Percentiles rank a stretch among this genome's conserved stretches.
phyloP scores from a whole-genome alignment of 805 yeast species.

The Nakazawaea ishiwadae region DNA sequence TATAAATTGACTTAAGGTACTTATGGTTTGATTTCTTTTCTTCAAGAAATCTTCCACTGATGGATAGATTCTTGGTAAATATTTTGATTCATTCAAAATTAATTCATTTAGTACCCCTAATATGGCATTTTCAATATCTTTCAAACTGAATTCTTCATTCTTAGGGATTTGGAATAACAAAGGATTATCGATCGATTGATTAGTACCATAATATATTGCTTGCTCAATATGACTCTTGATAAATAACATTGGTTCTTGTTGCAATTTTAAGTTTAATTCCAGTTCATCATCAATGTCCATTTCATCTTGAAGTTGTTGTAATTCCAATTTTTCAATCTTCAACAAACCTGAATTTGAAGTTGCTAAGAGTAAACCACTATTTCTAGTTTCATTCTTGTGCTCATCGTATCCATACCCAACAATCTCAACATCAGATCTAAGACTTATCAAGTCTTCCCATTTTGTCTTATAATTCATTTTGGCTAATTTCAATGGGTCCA shows the following conservation, averaged over 20 bases:
- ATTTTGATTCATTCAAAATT: constrained; percentile 53
- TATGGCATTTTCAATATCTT: constrained; percentile 49
- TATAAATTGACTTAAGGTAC: constrained; percentile 19
- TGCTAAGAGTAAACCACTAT: constrained; percentile 25
- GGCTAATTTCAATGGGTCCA: constrained; percentile 24
- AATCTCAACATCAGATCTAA: constrained; percentile 48
- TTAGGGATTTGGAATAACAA: constrained; percentile 34
- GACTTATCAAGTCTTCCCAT: constrained; percentile 79
- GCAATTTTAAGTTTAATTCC: constrained; percentile 11
- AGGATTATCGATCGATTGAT: constrained; percentile 32
- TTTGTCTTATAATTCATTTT: constrained; percentile 34
- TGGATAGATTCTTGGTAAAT: constrained; percentile 49
- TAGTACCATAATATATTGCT: constrained; percentile 61
- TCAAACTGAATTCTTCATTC: constrained; percentile 37
- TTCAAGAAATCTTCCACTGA: constrained; percentile 47
- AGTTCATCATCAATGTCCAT: constrained; percentile 17
- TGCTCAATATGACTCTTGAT: constrained; percentile 78
- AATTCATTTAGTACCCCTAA: constrained; percentile 42
- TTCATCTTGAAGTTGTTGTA: constrained; percentile 5
- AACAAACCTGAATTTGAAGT: constrained; percentile 59
- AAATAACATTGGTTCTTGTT: constrained; percentile 24
- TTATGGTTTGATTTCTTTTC: constrained; percentile 34
- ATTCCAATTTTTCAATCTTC: constrained; percentile 44
- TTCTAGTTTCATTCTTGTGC: neutral
- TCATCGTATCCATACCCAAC: constrained; percentile 53